These are phyloP conservation scores for Ascochyta rabiei DNA, from an alignment of 2,329 filamentous ascomycete species.

Conservation along the genomic window DNA sequence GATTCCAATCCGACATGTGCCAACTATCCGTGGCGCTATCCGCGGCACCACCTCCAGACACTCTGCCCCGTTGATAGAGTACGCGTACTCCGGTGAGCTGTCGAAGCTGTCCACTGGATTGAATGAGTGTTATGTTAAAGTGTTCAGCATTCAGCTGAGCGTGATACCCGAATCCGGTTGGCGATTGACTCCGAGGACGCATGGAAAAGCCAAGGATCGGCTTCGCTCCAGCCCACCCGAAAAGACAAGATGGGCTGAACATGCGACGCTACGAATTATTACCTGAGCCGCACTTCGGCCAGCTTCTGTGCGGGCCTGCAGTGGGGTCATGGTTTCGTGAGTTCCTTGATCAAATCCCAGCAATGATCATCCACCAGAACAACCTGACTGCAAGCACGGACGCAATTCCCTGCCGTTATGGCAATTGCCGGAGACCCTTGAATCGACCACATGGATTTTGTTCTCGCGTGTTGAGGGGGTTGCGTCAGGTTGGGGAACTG, in stretches of 20 bases:
- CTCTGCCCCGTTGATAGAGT: not conserved
- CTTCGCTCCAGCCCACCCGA: not conserved
- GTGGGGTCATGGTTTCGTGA: slow-evolving; percentile 7
- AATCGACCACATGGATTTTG: not conserved
- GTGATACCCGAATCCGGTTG: not conserved
- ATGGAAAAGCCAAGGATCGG: slow-evolving; percentile 1
- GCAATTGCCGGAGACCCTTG: not conserved
- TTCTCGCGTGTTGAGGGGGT: not conserved
- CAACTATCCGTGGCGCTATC: not conserved
- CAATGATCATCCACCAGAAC: slow-evolving; percentile 9
- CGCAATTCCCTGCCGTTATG: not conserved
- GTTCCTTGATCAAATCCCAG: slow-evolving; percentile 9
- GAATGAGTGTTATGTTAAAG: not conserved
- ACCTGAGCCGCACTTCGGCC: slow-evolving; percentile 5
- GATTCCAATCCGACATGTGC: not conserved
- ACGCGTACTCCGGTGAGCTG: not conserved
- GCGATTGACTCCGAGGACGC: not conserved
- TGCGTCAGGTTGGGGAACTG: not conserved
- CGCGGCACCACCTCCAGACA: not conserved
- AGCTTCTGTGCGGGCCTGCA: not conserved
- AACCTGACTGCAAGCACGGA: slow-evolving; percentile 14
- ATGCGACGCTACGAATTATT: not conserved
- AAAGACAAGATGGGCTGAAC: slow-evolving; percentile 1
- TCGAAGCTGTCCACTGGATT: not conserved
- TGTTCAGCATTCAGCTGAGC: not conserved